Base-by-base conservation (phyloP, 148 eudicot species). In the Rheum nobile region DNA sequence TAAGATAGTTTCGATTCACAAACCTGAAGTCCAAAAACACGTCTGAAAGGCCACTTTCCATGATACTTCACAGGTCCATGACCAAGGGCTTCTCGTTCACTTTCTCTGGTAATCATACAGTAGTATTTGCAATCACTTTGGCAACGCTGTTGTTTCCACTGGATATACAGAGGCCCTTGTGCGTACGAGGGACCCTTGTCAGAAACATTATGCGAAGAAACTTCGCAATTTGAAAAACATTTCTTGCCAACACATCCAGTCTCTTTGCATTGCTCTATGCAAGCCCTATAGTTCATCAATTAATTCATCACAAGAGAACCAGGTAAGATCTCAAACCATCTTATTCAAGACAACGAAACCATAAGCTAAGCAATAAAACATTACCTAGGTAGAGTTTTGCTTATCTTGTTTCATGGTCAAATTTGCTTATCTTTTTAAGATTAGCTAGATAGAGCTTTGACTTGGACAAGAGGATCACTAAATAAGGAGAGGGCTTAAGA, bases 1-100 rank as follows among this genome's bases (percentile, higher is more conserved):
- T 24, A 42, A 22, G 26, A 31, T 9, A 44, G 37, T 42, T 71
- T 14, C 29, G 14, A 72, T 24, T 63, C 57, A 76, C 85, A 70
- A 80, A 93, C 98, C 96, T 93, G 98, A 72, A 90, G 79, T 48
- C 94, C 91, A 67, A 76, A 82, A 34, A 89, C 79, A 63, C 92
- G 94, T 73, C 61, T 83, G 80, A 90, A 90, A 7, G 98, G 96
- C 96, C 98, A 93, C 82, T 93, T 93, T 39, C 98, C 98, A 83
- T 93, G 94, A 83, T 90, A 93, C 73, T 93, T 90, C 13, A 86
- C 88, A 69, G 98, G 92, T 42, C 63, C 80, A 19, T 79, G 83
- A 54, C 92, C 96, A 79, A 75, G 82, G 68, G 75, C 79, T 76
- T 84, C 86, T 84, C 88, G 84, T 75, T 83, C 88, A 74, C 67